Evolutionary conservation across 2,329 filamentous ascomycete species (phyloP).

Genomic region (Tolypocladium inflatum): DNA sequence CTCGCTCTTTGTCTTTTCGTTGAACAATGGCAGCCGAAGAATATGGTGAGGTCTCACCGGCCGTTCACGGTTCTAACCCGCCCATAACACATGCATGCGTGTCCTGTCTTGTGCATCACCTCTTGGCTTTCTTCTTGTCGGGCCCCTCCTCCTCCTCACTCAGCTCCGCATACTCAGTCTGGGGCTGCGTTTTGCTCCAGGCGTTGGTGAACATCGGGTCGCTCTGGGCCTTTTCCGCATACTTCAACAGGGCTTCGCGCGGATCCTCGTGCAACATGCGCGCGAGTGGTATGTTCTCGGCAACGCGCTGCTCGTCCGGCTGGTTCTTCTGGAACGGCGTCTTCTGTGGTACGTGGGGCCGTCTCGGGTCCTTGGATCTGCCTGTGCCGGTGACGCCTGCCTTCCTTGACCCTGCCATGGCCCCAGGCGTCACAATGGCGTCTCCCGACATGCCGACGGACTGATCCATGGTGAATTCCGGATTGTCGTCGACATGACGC

Average conservation of each 20-base stretch:
- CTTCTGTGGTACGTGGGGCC: conserved; percentile 73
- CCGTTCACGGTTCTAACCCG: background rate
- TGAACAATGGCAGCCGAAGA: background rate
- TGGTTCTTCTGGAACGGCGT: conserved; percentile 89
- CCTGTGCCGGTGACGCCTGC: conserved; percentile 72
- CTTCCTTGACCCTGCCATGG: conserved; percentile 39
- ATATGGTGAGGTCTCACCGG: background rate
- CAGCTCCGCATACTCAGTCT: conserved; percentile 80
- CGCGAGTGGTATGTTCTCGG: conserved; percentile 78
- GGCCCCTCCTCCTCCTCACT: conserved; percentile 73
- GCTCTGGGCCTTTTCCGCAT: conserved; percentile 85
- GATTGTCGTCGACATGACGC: conserved; percentile 90
- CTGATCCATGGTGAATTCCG: conserved; percentile 75
- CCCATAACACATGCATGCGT: background rate
- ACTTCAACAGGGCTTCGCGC: conserved; percentile 85
- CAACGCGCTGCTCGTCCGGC: conserved; percentile 83
- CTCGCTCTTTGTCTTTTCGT: background rate
- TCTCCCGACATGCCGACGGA: conserved; percentile 75
- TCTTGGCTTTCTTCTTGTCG: conserved; percentile 55
- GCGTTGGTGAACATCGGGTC: conserved; percentile 92
- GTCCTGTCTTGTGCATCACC: conserved; percentile 23
- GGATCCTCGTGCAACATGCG: conserved; percentile 96
- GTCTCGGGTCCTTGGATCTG: conserved; percentile 64
- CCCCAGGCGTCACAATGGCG: conserved; percentile 63
- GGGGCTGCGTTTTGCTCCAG: conserved; percentile 85